Evolutionary conservation across 805 yeast species (phyloP).

Genomic region (Suhomyces sp.): DNA sequence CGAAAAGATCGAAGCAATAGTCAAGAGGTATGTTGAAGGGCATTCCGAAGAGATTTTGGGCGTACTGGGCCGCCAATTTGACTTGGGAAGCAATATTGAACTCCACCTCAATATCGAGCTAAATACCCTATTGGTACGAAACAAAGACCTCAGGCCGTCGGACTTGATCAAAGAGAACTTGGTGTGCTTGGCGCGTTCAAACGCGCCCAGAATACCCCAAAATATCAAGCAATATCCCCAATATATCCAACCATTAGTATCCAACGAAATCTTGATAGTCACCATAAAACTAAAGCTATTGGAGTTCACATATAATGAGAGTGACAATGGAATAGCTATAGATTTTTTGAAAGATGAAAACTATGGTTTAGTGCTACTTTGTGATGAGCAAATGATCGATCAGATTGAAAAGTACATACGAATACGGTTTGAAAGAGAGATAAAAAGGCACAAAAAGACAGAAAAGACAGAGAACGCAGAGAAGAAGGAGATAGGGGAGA

Average conservation of each 20-base stretch:
- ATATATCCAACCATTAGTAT: slow-evolving; percentile 2
- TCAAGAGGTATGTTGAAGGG: not conserved
- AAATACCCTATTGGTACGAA: slow-evolving; percentile 32
- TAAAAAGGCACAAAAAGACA: not conserved
- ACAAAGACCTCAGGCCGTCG: slow-evolving; percentile 26
- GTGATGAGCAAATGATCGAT: slow-evolving; percentile 23
- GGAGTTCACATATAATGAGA: slow-evolving; percentile 18
- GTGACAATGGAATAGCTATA: slow-evolving; percentile 14
- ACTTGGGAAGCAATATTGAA: slow-evolving; percentile 2
- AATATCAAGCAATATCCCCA: not conserved
- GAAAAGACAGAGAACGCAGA: not conserved
- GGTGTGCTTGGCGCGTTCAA: slow-evolving; percentile 29
- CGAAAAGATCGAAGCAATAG: slow-evolving; percentile 15
- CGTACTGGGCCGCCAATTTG: not conserved
- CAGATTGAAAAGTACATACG: slow-evolving; percentile 28
- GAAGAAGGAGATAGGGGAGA: not conserved
- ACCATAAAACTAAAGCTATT: slow-evolving; percentile 23
- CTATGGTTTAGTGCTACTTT: slow-evolving; percentile 24
- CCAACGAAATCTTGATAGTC: slow-evolving; percentile 34
- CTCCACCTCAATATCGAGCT: slow-evolving; percentile 29
- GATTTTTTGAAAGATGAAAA: slow-evolving; percentile 31
- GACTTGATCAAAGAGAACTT: slow-evolving; percentile 33
- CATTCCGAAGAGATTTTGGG: not conserved
- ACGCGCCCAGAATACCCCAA: not conserved
- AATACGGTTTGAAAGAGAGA: slow-evolving; percentile 10